Evolutionary conservation across 108 stramenopile species (phyloP).

Genomic region (Nitzschia putrida): DNA sequence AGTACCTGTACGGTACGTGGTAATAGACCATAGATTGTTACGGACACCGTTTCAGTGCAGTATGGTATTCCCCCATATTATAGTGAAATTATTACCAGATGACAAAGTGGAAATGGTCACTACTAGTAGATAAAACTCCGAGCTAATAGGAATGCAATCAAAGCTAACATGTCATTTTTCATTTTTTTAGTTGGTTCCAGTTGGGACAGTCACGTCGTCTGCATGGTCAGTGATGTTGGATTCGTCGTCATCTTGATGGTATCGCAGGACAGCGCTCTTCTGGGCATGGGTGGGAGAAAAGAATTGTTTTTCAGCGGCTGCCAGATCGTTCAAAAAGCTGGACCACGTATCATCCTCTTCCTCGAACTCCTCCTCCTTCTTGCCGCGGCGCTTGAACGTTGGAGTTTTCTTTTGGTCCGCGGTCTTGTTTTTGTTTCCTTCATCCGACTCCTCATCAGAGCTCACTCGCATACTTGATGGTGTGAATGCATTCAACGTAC

Average conservation of each 20-base stretch:
- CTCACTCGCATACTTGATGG: not conserved
- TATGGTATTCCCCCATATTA: too few species aligned
- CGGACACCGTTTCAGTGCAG: too few species aligned
- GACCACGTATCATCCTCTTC: slow-evolving; percentile 35
- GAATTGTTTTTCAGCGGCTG: slow-evolving; percentile 41
- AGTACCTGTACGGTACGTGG: too few species aligned
- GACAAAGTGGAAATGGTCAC: too few species aligned
- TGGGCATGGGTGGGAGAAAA: slow-evolving; percentile 23
- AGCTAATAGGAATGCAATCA: too few species aligned
- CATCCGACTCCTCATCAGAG: slow-evolving; percentile 2
- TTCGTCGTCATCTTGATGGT: slow-evolving; percentile 7
- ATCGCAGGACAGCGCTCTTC: slow-evolving; percentile 15
- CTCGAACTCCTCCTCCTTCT: slow-evolving; percentile 9
- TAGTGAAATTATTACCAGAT: too few species aligned
- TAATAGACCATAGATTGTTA: too few species aligned
- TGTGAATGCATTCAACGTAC: slow-evolving; percentile 9
- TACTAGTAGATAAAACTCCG: too few species aligned
- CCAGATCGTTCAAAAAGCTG: slow-evolving; percentile 46
- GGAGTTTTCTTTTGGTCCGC: slow-evolving; percentile 4
- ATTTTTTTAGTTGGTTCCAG: not conserved
- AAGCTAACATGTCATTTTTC: not conserved
- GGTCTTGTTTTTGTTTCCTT: not conserved
- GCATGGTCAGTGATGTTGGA: slow-evolving; percentile 5
- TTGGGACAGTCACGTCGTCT: not conserved
- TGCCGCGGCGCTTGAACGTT: slow-evolving; percentile 28